phyloP scores from a whole-genome alignment of 1,139 yeast species.

The Tardiomyces digboiensis region DNA sequence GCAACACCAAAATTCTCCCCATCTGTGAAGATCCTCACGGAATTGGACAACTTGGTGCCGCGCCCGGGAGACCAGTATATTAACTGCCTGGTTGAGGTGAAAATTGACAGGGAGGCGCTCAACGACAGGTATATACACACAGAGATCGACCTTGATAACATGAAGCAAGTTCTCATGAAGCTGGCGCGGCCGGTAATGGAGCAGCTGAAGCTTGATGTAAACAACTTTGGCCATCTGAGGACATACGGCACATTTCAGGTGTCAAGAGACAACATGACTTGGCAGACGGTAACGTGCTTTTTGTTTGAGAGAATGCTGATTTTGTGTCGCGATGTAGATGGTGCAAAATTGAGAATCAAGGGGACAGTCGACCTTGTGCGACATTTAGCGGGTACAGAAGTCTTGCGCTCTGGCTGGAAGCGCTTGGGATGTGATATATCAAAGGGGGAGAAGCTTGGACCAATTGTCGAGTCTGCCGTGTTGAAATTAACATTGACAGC shows the following conservation, averaged over 20 bases:
- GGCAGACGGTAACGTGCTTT: slow-evolving; percentile 16
- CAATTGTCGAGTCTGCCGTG: not conserved
- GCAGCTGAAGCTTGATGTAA: slow-evolving; percentile 10
- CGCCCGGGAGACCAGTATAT: slow-evolving; percentile 6
- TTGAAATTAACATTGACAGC: not conserved
- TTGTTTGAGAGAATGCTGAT: slow-evolving; percentile 14
- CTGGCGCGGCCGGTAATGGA: slow-evolving; percentile 9
- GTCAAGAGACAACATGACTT: slow-evolving; percentile 11
- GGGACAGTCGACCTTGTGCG: slow-evolving; percentile 11
- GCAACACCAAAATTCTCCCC: no score
- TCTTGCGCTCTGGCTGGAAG: slow-evolving; percentile 2
- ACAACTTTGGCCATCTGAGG: slow-evolving; percentile 13
- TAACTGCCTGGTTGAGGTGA: slow-evolving; percentile 9
- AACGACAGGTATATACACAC: slow-evolving; percentile 7
- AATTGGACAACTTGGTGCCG: slow-evolving; percentile 5
- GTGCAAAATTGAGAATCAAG: slow-evolving; percentile 7
- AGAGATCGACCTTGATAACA: slow-evolving; percentile 5
- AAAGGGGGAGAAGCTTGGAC: no score
- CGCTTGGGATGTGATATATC: no score
- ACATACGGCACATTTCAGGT: slow-evolving; percentile 12
- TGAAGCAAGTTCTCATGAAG: slow-evolving; percentile 4
- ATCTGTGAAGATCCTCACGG: not conserved
- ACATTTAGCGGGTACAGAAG: slow-evolving; percentile 9
- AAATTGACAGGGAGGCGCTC: slow-evolving; percentile 8
- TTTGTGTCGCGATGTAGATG: not conserved